Evolutionary conservation across 345 rosid genomes (phyloP).

Genomic region (Heritiera littoralis): DNA sequence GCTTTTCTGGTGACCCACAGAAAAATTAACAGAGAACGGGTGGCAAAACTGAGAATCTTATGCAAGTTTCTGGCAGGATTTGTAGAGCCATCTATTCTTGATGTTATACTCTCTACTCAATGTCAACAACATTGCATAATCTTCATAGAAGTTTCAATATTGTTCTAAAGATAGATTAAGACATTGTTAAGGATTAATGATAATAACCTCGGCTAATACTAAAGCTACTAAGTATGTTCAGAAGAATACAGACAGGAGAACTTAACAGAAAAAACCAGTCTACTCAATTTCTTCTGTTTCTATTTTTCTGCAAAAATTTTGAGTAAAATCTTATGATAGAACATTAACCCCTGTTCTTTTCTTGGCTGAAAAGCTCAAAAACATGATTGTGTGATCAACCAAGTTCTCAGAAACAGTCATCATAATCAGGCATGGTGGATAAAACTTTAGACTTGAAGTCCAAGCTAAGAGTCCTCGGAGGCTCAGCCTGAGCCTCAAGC

Average conservation of each 20-base stretch:
- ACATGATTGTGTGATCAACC: neutral
- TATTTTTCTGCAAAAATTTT: neutral
- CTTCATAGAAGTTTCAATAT: neutral
- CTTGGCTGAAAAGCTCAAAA: neutral
- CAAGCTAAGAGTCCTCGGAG: neutral
- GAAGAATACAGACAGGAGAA: neutral
- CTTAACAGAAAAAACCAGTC: neutral
- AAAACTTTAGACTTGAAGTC: neutral
- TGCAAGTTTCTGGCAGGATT: neutral
- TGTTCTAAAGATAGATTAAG: neutral
- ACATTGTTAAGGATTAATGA: neutral
- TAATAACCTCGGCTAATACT: neutral
- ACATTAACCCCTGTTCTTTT: neutral
- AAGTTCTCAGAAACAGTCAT: neutral
- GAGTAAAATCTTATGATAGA: neutral
- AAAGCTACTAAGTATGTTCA: neutral
- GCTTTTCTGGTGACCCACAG: neutral
- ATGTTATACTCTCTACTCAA: neutral
- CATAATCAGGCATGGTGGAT: neutral
- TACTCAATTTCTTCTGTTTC: neutral
- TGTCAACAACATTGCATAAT: neutral
- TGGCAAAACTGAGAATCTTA: conserved; percentile 6
- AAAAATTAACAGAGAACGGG: neutral
- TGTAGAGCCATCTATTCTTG: neutral
- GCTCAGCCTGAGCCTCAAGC: neutral